Evolutionary conservation across 345 rosid genomes (phyloP).

Genomic region (Mercurialis annua): DNA sequence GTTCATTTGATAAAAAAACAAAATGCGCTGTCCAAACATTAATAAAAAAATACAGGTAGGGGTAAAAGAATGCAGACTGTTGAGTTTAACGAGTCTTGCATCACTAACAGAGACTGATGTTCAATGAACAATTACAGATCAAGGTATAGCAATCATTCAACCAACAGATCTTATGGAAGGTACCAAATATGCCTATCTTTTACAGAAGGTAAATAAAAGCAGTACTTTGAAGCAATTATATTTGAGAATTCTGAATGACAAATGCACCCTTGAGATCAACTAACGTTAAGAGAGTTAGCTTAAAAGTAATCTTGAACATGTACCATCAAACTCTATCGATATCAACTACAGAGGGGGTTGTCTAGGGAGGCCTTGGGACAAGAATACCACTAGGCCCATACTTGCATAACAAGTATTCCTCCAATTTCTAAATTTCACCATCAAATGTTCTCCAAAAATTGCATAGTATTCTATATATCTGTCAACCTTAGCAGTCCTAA

Average conservation of each 20-base stretch:
- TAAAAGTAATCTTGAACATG: no score
- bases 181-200: background rate
- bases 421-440: background rate
- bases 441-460: background rate
- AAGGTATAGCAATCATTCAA: background rate
- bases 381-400: background rate
- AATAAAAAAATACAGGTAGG: background rate
- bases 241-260: no score
- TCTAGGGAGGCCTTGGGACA: background rate
- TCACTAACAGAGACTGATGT: background rate
- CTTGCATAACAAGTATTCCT: background rate
- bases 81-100: background rate
- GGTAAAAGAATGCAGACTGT: background rate
- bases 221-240: no score
- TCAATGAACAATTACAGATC: background rate
- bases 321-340: background rate
- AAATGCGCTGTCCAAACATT: background rate
- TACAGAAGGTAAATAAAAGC: background rate
- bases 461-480: background rate
- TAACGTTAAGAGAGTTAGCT: no score
- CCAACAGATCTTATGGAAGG: background rate
- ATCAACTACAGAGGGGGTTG: background rate
- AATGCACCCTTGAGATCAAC: no score
- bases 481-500: background rate
- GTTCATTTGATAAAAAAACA: background rate